Conservation (phyloP, 139 green algal genomes). For the Dunaliella sp. region DNA sequence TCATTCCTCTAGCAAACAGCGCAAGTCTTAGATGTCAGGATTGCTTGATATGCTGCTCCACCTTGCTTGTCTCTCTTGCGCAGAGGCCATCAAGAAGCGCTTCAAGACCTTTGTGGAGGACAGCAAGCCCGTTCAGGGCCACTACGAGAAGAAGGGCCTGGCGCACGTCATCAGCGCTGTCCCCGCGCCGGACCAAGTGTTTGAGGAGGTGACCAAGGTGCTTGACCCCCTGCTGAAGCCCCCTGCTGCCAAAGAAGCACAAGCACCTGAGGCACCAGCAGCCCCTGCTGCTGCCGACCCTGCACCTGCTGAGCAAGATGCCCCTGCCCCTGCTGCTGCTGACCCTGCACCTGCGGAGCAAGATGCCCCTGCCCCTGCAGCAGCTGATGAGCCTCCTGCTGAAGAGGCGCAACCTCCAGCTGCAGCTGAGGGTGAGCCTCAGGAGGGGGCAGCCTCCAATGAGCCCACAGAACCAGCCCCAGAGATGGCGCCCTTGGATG, state of each 20-base stretch:
- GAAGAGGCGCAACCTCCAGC: not conserved
- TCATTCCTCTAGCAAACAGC: too few relatives aligned
- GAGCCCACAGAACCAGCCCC: not conserved
- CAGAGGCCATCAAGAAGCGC: conserved; percentile 90
- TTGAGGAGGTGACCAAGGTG: not conserved
- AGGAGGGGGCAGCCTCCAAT: not conserved
- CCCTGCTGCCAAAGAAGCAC: not conserved
- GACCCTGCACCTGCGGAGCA: not conserved
- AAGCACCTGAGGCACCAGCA: not conserved
- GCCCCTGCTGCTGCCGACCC: not conserved
- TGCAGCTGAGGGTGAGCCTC: not conserved
- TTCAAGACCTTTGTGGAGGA: conserved; percentile 88
- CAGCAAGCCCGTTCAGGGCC: conserved; percentile 80
- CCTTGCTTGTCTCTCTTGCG: conserved; percentile 12
- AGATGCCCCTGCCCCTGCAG: not conserved
- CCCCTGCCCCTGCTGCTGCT: not conserved
- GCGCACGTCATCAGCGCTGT: conserved; percentile 22
- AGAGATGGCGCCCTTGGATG: not conserved
- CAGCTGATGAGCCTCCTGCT: not conserved
- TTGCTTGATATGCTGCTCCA: too few relatives aligned
- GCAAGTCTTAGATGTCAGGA: too few relatives aligned
- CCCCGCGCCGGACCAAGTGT: conserved; percentile 19
- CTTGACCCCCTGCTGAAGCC: not conserved
- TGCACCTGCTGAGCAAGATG: not conserved
- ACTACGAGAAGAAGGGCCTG: conserved; percentile 62